Base-by-base conservation (phyloP, 2,329 filamentous ascomycete species). In the Aureobasidium leucospermi region DNA sequence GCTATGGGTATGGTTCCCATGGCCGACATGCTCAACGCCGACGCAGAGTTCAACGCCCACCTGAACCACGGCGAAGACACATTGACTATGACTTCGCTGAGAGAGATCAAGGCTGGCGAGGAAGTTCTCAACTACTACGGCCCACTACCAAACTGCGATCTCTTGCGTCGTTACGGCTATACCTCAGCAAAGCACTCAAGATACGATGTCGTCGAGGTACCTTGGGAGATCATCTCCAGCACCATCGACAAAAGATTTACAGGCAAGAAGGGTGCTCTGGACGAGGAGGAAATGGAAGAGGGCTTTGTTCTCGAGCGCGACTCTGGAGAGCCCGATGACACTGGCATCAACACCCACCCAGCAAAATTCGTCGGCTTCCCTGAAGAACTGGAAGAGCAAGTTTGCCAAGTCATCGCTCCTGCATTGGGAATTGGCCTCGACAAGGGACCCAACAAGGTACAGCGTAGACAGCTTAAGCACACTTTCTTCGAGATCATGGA, bases 121-220 rank as follows among this genome's bases (percentile, higher is more conserved):
- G 88, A 96, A 71, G 83, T 96, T 16, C 83, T 92, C 69, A 96
- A 96, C 70, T 92, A 96, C 74, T 96, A 96, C 65, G 92, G 92
- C 0, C 85, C 90, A 6, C 82, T 95, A 3, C 88, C 90, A 9
- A 88, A 89, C 61, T 87, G 88, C 1, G 91, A 96, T 68, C 78
- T 96, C 7, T 79, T 96, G 10, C 81, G 92, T 38, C 81, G 91
- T 13, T 96, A 96, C 66, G 92, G 92, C 16, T 96, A 96, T 67
- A 84, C 91, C n/a, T 93, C 90, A 0, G 75, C 82, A 31, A 86
- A 86, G 64, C 92, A 96, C 66, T 76, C 84, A 9, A 79, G 85
- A 42, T 90, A 91, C 71, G 90, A 96, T 65, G 89, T 96, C 1
- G 87, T 89, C 1, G 92, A 96, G 70, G 74, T 96, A 36, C 79